phyloP scores from a whole-genome alignment of 768 basidiomycete genomes.

The Lactifluus echinatus region DNA sequence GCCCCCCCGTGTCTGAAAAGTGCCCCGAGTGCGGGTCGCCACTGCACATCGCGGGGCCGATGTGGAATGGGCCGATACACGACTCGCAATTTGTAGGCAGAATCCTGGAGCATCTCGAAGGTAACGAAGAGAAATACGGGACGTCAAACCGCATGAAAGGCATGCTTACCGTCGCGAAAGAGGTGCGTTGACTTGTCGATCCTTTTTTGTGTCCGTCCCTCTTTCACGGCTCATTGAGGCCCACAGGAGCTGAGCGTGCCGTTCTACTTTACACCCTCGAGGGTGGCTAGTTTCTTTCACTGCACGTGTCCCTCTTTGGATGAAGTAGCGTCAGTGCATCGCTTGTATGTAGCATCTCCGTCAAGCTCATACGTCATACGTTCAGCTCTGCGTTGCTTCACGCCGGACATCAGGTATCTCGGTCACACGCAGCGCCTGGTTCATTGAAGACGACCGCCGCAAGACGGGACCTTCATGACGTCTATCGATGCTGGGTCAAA shows the following conservation, averaged over 20 bases:
- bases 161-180: constrained; percentile 85
- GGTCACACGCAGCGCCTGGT: constrained; percentile 84
- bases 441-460: constrained; percentile 87
- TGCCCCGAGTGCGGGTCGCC: constrained; percentile 79
- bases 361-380: constrained; percentile 1
- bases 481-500: constrained; percentile 82
- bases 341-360: neutral
- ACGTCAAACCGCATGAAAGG: constrained; percentile 86
- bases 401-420: constrained; percentile 74
- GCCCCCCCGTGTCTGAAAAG: constrained; percentile 53
- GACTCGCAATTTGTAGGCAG: constrained; percentile 62
- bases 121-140: constrained; percentile 56
- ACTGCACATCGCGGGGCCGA: constrained; percentile 87
- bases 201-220: neutral
- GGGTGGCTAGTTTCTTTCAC: constrained; percentile 75
- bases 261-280: constrained; percentile 85
- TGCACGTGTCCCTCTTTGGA: constrained; percentile 67
- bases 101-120: constrained; percentile 65
- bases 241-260: constrained; percentile 62
- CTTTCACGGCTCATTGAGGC: neutral
- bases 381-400: constrained; percentile 81
- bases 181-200: constrained; percentile 40
- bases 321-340: constrained; percentile 56
- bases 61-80: constrained; percentile 93
- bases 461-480: constrained; percentile 61